Evolutionary conservation across 2,329 filamentous ascomycete genomes (phyloP).

Genomic region (Aspergillus clavatus): DNA sequence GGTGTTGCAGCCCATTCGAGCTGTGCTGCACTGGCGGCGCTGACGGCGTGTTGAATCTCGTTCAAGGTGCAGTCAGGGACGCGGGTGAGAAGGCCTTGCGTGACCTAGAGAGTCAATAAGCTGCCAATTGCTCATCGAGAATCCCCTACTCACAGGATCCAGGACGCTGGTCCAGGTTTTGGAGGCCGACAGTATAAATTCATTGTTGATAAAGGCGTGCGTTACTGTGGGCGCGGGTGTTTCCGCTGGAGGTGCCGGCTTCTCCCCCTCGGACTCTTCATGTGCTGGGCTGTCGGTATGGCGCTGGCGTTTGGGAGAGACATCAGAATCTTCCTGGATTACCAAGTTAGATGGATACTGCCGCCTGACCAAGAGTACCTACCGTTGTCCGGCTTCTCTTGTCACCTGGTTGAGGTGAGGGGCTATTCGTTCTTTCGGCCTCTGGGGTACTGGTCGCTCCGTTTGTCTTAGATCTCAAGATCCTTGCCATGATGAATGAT

Average conservation of each 20-base stretch:
- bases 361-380: background rate
- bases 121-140: no score
- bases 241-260: background rate
- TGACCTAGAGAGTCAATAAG: constrained; percentile 9
- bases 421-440: background rate
- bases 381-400: background rate
- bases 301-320: background rate
- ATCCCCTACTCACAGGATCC: constrained; percentile 17
- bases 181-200: constrained; percentile 18
- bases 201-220: constrained; percentile 23
- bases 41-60: constrained; percentile 21
- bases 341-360: background rate
- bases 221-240: constrained; percentile 18
- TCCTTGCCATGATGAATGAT: background rate
- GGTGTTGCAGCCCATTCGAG: constrained; percentile 16
- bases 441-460: background rate
- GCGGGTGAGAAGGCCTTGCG: constrained; percentile 17
- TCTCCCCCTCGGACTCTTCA: background rate
- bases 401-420: background rate
- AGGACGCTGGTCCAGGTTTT: constrained; percentile 20
- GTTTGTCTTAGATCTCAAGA: background rate
- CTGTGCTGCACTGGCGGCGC: constrained; percentile 19
- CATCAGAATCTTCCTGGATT: background rate
- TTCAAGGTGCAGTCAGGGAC: constrained; percentile 19
- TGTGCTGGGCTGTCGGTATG: background rate